phyloP scores from a whole-genome alignment of 2,329 filamentous ascomycete species.

The Colletotrichum australisinense region DNA sequence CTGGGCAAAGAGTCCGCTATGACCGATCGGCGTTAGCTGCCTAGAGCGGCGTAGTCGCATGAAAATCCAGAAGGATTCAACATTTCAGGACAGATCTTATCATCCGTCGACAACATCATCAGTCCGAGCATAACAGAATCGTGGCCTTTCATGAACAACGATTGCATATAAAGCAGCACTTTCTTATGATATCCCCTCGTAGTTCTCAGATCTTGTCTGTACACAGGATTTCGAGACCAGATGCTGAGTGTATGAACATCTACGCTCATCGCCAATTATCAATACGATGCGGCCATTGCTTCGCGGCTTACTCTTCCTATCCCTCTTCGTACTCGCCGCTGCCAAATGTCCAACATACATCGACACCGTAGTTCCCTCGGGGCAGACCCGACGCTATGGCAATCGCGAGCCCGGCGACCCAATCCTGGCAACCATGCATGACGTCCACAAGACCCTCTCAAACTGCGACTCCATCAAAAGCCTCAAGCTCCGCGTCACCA shows the following conservation, averaged over 20 bases:
- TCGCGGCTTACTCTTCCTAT: not conserved
- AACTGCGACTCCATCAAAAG: slow-evolving; percentile 7
- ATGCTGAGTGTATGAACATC: too few species aligned
- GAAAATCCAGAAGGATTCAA: not conserved
- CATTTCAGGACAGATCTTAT: not conserved
- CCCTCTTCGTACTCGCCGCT: not conserved
- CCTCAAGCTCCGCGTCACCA: slow-evolving; percentile 21
- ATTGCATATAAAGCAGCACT: not conserved
- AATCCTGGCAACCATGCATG: slow-evolving; percentile 14
- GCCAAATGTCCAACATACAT: slow-evolving; percentile 22
- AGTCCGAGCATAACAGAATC: not conserved
- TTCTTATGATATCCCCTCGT: not conserved
- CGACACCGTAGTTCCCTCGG: slow-evolving; percentile 3
- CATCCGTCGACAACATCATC: not conserved
- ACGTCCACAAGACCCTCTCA: slow-evolving; percentile 13
- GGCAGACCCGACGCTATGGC: not conserved
- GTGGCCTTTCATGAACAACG: not conserved
- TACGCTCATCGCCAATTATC: too few species aligned
- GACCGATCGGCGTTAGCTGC: not conserved
- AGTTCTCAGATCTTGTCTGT: too few species aligned
- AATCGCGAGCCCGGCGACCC: slow-evolving; percentile 8
- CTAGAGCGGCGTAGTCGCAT: not conserved
- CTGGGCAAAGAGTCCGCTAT: not conserved
- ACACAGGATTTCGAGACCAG: too few species aligned
- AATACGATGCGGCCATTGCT: not conserved